Conservation (phyloP, 495 filamentous ascomycete genomes). For the Daldinia bambusicola region DNA sequence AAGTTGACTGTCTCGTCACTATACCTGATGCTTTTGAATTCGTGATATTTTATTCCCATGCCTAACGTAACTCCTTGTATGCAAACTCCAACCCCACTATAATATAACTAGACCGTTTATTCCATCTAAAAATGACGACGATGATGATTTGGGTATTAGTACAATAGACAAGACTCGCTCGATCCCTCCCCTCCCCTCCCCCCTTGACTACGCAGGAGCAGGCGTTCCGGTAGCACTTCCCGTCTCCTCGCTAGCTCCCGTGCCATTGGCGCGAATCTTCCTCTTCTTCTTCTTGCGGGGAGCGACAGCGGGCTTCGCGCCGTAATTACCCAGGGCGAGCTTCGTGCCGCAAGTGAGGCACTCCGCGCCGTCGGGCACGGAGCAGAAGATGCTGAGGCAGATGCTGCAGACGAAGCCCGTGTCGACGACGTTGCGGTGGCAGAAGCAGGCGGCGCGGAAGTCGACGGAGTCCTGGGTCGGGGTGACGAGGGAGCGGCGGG, state of each 20-base stretch:
- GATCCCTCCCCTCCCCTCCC: neutral
- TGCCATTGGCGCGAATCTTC: slow-evolving; percentile 59
- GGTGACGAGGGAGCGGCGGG: slow-evolving; percentile 71
- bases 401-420: slow-evolving; percentile 95
- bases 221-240: slow-evolving; percentile 57
- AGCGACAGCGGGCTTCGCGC: slow-evolving; percentile 77
- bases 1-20: neutral
- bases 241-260: slow-evolving; percentile 50
- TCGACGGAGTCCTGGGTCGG: slow-evolving; percentile 90
- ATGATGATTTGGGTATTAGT: slow-evolving; percentile 4
- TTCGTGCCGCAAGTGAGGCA: slow-evolving; percentile 94
- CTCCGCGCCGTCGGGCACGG: slow-evolving; percentile 63
- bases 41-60: slow-evolving; percentile 15
- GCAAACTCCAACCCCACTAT: slow-evolving; percentile 20
- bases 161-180: neutral
- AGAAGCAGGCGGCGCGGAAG: slow-evolving; percentile 97
- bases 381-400: slow-evolving; percentile 80
- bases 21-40: slow-evolving; percentile 21
- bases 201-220: slow-evolving; percentile 14
- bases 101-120: slow-evolving; percentile 10
- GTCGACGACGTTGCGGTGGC: slow-evolving; percentile 90
- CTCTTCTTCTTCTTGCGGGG: slow-evolving; percentile 75
- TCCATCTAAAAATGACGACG: neutral
- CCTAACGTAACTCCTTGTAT: slow-evolving; percentile 18
- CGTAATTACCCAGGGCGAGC: slow-evolving; percentile 79